phyloP scores from a whole-genome alignment of 2,329 filamentous ascomycete species.

The Phaeosphaeriaceae sp. region DNA sequence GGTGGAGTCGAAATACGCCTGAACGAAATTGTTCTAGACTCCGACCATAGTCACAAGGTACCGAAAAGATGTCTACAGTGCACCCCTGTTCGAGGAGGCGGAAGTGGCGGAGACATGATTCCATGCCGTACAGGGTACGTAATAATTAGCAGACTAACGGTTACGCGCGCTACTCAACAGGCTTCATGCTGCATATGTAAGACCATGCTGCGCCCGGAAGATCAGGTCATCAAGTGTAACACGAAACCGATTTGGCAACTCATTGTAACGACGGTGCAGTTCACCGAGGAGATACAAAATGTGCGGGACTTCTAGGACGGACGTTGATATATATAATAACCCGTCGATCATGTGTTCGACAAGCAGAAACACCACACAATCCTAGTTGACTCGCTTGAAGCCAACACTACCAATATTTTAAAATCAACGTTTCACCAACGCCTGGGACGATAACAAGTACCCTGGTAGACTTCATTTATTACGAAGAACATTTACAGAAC shows the following conservation, averaged over 20 bases:
- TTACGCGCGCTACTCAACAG: background rate
- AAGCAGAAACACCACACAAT: background rate
- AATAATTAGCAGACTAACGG: constrained; percentile 3
- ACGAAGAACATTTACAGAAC: background rate
- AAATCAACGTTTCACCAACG: background rate
- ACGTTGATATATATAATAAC: constrained; percentile 5
- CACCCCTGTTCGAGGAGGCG: constrained; percentile 1
- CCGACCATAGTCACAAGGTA: background rate
- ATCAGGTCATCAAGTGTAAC: constrained; percentile 10
- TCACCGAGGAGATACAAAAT: constrained; percentile 12
- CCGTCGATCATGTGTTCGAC: background rate
- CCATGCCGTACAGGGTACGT: constrained; percentile 11
- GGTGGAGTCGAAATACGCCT: background rate
- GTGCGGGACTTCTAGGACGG: constrained; percentile 11
- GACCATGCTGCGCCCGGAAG: constrained; percentile 4
- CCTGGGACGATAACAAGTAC: background rate
- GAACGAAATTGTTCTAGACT: background rate
- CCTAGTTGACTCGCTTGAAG: background rate
- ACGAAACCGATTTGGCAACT: background rate
- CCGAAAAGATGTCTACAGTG: background rate
- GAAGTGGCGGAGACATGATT: constrained; percentile 15
- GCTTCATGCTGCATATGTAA: background rate
- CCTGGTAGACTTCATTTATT: background rate
- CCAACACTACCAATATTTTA: background rate
- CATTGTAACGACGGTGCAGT: background rate